phyloP scores from a whole-genome alignment of 2,329 filamentous ascomycete species.

The Colletotrichum sp. region DNA sequence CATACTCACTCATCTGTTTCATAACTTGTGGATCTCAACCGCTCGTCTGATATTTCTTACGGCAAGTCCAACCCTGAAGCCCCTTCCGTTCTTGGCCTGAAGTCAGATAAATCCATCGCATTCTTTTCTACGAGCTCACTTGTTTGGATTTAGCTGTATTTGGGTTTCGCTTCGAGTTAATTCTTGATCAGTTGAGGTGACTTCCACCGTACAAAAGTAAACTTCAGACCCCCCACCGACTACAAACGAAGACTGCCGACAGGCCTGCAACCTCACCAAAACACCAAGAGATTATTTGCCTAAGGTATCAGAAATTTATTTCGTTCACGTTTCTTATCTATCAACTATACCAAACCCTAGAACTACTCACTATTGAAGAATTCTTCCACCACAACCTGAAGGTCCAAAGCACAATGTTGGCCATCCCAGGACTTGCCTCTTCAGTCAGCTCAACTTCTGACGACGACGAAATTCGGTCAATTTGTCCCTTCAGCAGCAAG shows the following conservation, averaged over 20 bases:
- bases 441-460: background rate
- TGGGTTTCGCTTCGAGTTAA: background rate
- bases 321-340: background rate
- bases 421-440: background rate
- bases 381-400: background rate
- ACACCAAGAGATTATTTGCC: background rate
- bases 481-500: fast-evolving
- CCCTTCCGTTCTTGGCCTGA: background rate
- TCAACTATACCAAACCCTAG: background rate
- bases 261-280: background rate
- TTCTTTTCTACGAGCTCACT: background rate
- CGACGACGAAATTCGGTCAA: fast-evolving
- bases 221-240: too few relatives aligned
- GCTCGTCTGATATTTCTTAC: background rate
- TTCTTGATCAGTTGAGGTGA: background rate
- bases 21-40: background rate
- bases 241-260: background rate
- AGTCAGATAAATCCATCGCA: fast-evolving
- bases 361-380: background rate
- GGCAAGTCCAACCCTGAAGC: background rate
- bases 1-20: background rate
- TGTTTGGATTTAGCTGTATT: too few relatives aligned
- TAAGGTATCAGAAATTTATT: background rate
- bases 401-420: background rate
- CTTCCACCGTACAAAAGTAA: background rate